Evolutionary conservation across 2,329 filamentous ascomycete species (phyloP).

Genomic region (Penicillium palitans): DNA sequence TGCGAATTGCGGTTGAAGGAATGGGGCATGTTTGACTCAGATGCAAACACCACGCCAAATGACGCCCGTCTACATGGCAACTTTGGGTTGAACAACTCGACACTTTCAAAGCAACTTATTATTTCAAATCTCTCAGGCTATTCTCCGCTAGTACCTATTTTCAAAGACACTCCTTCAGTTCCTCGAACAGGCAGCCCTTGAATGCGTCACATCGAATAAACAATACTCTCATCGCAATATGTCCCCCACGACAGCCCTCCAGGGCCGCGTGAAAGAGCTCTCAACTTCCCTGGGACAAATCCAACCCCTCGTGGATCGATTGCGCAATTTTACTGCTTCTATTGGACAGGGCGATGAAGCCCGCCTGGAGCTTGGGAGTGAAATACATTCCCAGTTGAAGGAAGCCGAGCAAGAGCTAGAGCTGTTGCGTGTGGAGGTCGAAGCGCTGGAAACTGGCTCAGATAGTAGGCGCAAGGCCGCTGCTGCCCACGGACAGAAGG

Average conservation of each 20-base stretch:
- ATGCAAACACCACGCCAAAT: slow-evolving; percentile 33
- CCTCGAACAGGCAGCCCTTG: background rate
- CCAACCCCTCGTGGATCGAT: slow-evolving; percentile 56
- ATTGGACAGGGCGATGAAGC: slow-evolving; percentile 64
- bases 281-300: slow-evolving; percentile 56
- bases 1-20: slow-evolving; percentile 14
- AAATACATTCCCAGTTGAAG: slow-evolving; percentile 77
- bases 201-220: background rate
- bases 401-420: slow-evolving; percentile 83
- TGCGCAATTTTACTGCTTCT: slow-evolving; percentile 62
- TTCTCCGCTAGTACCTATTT: background rate
- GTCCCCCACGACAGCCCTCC: slow-evolving; percentile 43
- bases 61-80: slow-evolving; percentile 33
- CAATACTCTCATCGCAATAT: slow-evolving; percentile 30
- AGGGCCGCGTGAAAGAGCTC: slow-evolving; percentile 53
- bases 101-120: background rate
- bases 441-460: slow-evolving; percentile 60
- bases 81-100: slow-evolving; percentile 22
- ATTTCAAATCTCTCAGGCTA: background rate
- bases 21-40: slow-evolving; percentile 28
- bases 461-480: slow-evolving; percentile 33
- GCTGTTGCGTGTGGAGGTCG: slow-evolving; percentile 72
- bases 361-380: slow-evolving; percentile 71
- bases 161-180: too few relatives aligned
- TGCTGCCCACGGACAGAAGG: slow-evolving; percentile 51